phyloP scores from a whole-genome alignment of 805 yeast species.

The Yamadazyma nakazawae region DNA sequence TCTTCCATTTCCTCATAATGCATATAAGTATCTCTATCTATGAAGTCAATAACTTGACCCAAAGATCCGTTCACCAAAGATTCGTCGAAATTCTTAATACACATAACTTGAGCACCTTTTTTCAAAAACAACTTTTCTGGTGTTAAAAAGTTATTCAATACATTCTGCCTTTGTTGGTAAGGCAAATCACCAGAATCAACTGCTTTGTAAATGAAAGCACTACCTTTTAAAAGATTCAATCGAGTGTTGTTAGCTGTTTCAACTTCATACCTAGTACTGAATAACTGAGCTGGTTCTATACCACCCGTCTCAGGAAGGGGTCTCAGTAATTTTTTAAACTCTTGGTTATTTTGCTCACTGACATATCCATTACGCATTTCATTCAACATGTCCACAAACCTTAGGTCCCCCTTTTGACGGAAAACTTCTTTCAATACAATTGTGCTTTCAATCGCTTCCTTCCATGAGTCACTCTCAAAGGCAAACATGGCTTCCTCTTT shows the following conservation, averaged over 20 bases:
- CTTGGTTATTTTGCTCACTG: conserved; percentile 41
- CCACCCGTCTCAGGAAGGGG: conserved; percentile 51
- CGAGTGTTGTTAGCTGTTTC: conserved; percentile 58
- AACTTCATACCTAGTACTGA: conserved; percentile 69
- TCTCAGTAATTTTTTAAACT: conserved; percentile 53
- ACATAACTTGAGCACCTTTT: conserved; percentile 79
- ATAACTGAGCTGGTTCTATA: conserved; percentile 71
- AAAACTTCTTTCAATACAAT: conserved; percentile 63
- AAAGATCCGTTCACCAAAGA: conserved; percentile 74
- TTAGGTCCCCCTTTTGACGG: conserved; percentile 72
- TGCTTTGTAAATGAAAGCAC: conserved; percentile 43
- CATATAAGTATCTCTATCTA: conserved; percentile 41
- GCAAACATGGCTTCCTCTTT: conserved; percentile 45
- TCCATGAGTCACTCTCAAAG: conserved; percentile 66
- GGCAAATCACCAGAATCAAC: conserved; percentile 54
- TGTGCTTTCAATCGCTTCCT: conserved; percentile 50
- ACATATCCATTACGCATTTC: conserved; percentile 67
- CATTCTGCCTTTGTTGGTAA: conserved; percentile 37
- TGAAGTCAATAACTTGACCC: conserved; percentile 63
- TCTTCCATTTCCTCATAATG: conserved; percentile 16
- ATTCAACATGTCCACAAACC: conserved; percentile 69
- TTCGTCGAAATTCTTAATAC: conserved; percentile 71
- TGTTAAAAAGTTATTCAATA: conserved; percentile 59
- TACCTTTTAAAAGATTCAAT: conserved; percentile 45
- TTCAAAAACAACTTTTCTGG: conserved; percentile 56